Evolutionary conservation across 2,329 filamentous ascomycete genomes (phyloP).

Genomic region (Phialemonium atrogriseum): DNA sequence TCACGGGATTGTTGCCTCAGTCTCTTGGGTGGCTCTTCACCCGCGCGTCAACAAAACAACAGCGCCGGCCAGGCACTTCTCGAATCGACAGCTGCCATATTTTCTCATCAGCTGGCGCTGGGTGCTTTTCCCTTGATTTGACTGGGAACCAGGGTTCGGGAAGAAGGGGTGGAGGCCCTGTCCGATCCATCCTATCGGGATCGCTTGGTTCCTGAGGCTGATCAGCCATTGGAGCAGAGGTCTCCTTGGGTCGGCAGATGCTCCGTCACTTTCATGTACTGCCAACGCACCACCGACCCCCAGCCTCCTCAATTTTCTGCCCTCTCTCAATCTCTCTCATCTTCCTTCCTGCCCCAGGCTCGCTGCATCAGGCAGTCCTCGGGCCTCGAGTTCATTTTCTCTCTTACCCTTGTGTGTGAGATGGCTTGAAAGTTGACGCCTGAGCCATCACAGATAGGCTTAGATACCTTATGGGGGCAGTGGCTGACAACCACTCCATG

Average conservation of each 20-base stretch:
- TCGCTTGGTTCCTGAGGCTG: slow-evolving; percentile 9
- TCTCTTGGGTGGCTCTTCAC: too few relatives aligned
- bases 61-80: too few relatives aligned
- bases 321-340: slow-evolving; percentile 10
- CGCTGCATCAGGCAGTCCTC: not conserved
- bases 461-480: not conserved
- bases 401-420: not conserved
- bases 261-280: slow-evolving; percentile 22
- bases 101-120: too few relatives aligned
- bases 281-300: slow-evolving; percentile 17
- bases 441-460: not conserved
- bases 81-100: too few relatives aligned
- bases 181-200: slow-evolving; percentile 16
- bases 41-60: too few relatives aligned
- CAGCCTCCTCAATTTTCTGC: slow-evolving; percentile 10
- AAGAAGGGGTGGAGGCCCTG: too few relatives aligned
- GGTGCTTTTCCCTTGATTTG: too few relatives aligned
- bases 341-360: slow-evolving; percentile 10
- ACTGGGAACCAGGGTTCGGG: too few relatives aligned
- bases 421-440: not conserved
- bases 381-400: too few relatives aligned
- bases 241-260: slow-evolving; percentile 7
- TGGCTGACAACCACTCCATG: too few relatives aligned
- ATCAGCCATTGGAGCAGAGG: slow-evolving; percentile 11
- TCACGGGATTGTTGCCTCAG: too few relatives aligned